These are phyloP conservation scores for Amanita phalloides DNA, from an alignment of 768 basidiomycete species.

Conservation along the genomic window DNA sequence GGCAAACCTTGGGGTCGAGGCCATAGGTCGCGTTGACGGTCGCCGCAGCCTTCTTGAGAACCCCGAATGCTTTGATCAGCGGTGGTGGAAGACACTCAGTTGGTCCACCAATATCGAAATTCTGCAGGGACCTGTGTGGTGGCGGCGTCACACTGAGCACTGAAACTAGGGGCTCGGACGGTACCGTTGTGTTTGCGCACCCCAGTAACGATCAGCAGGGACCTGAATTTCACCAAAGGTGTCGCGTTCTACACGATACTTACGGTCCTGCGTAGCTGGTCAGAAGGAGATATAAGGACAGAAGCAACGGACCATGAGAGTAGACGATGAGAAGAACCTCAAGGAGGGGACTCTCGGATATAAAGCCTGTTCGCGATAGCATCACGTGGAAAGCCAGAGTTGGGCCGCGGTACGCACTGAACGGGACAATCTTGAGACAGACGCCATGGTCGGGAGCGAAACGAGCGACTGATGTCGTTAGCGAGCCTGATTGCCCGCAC, in stretches of 20 bases:
- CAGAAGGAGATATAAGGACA: neutral
- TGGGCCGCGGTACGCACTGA: constrained; percentile 11
- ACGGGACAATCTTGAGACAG: constrained; percentile 8
- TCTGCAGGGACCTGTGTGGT: constrained; percentile 68
- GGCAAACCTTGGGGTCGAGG: constrained; percentile 75
- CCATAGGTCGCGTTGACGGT: constrained; percentile 87
- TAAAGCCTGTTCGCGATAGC: neutral
- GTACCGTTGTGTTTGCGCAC: constrained; percentile 93
- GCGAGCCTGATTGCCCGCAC: constrained; percentile 1
- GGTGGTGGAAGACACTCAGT: constrained; percentile 88
- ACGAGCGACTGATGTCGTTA: neutral
- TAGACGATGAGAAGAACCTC: constrained; percentile 4
- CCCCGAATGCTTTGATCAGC: constrained; percentile 96
- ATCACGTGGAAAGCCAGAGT: constrained; percentile 1
- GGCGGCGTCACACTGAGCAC: neutral
- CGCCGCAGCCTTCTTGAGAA: constrained; percentile 94
- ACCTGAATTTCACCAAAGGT: constrained; percentile 95
- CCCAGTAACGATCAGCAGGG: constrained; percentile 75
- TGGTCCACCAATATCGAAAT: constrained; percentile 97
- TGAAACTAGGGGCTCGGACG: constrained; percentile 6
- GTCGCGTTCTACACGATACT: constrained; percentile 77
- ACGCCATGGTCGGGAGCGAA: neutral
- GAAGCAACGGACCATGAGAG: neutral
- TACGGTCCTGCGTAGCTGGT: constrained; percentile 15
- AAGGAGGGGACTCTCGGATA: neutral